Percentiles rank a stretch among this genome's conserved stretches.
phyloP scores from a whole-genome alignment of 768 basidiomycete genomes.

The Mycena crocata region DNA sequence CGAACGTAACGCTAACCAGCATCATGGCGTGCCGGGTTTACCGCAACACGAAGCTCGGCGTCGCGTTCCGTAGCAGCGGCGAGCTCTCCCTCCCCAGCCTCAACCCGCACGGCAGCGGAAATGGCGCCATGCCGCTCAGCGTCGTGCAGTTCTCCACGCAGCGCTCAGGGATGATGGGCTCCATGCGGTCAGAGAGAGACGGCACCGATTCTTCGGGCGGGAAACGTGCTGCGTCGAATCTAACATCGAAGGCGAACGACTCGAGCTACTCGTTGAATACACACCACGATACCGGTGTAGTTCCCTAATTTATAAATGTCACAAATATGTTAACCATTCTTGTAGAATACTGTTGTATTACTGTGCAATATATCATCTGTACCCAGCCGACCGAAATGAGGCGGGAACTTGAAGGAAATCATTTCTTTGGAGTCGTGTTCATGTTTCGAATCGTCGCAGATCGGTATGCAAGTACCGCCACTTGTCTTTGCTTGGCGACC shows the following conservation, averaged over 20 bases:
- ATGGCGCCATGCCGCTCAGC: background rate
- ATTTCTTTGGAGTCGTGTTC: too few relatives aligned
- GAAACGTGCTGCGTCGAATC: background rate
- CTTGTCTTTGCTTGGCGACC: too few relatives aligned
- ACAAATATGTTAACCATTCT: background rate
- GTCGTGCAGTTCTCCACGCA: background rate
- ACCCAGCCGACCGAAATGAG: too few relatives aligned
- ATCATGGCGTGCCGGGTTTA: conserved; percentile 28
- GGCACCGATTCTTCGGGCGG: background rate
- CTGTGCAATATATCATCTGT: background rate
- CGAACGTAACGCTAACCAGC: conserved; percentile 12
- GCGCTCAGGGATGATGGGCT: background rate
- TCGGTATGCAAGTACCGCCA: too few relatives aligned
- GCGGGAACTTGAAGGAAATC: too few relatives aligned
- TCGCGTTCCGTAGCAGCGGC: background rate
- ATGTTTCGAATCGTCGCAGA: too few relatives aligned
- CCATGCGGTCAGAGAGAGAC: background rate
- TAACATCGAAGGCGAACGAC: background rate
- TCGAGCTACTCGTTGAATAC: background rate
- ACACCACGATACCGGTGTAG: background rate
- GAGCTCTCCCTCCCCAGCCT: conserved; percentile 6
- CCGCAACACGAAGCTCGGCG: conserved; percentile 8
- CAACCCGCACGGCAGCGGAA: background rate
- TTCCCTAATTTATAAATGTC: background rate
- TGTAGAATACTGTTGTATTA: background rate